phyloP scores from a whole-genome alignment of 2,329 filamentous ascomycete genomes.

The Ramularia endophylla region DNA sequence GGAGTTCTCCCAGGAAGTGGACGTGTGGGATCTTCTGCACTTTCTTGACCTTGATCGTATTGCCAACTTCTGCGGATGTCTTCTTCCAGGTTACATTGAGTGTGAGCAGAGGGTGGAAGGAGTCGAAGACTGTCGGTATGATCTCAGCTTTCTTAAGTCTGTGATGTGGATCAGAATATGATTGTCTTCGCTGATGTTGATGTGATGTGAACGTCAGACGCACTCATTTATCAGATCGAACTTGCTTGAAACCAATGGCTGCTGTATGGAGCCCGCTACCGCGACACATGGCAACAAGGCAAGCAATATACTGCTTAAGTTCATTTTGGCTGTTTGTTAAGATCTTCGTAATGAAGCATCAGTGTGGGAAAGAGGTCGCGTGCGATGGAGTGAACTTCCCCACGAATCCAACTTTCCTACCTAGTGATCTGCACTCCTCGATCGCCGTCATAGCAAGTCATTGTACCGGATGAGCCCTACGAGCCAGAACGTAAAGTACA shows the following conservation, averaged over 20 bases:
- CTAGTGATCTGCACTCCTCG: too few species aligned
- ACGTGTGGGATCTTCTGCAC: constrained; percentile 40
- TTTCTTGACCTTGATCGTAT: constrained; percentile 44
- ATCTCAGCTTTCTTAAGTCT: constrained; percentile 28
- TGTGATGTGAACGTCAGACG: neutral
- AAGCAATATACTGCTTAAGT: neutral
- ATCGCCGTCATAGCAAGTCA: too few species aligned
- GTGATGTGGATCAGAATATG: neutral
- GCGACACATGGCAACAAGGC: too few species aligned
- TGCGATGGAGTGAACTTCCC: neutral
- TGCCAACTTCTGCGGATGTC: constrained; percentile 47
- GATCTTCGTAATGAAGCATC: neutral
- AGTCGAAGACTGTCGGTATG: constrained; percentile 47
- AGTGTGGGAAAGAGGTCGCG: neutral
- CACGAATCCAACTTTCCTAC: too few species aligned
- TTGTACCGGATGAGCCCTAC: too few species aligned
- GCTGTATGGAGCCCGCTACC: too few species aligned
- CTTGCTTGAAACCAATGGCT: neutral
- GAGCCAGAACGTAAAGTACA: too few species aligned
- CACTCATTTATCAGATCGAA: constrained; percentile 20
- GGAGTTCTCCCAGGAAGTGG: constrained; percentile 14
- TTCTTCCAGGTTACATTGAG: constrained; percentile 44
- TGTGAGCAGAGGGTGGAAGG: constrained; percentile 51
- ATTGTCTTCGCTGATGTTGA: constrained; percentile 1
- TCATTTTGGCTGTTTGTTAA: neutral